These are phyloP conservation scores for Ophiocordyceps australis DNA, from an alignment of 2,329 filamentous ascomycete species.

Conservation along the genomic window DNA sequence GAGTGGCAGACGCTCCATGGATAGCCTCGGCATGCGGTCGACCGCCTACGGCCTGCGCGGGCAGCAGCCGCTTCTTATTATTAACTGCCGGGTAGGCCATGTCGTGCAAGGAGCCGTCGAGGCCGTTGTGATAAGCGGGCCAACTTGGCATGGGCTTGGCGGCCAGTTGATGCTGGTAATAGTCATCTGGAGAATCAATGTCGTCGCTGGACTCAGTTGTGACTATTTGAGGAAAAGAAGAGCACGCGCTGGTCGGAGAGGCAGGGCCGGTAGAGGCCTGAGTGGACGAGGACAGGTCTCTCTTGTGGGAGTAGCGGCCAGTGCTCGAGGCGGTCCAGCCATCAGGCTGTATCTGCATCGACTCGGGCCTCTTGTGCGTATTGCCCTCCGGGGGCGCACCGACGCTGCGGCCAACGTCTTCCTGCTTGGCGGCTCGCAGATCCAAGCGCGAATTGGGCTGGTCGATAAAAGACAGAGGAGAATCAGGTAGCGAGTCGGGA, in stretches of 20 bases:
- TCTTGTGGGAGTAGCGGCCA: constrained; percentile 28
- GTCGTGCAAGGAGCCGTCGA: constrained; percentile 17
- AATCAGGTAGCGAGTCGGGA: too few relatives aligned
- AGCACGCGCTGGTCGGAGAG: constrained; percentile 29
- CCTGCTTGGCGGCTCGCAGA: too few relatives aligned
- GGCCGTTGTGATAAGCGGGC: constrained; percentile 21
- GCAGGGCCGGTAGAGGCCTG: constrained; percentile 40
- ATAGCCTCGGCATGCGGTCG: too few relatives aligned
- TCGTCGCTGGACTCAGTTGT: constrained; percentile 29
- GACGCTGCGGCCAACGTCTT: too few relatives aligned
- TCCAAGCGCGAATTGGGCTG: too few relatives aligned
- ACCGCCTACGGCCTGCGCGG: too few relatives aligned
- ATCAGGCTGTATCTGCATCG: constrained; percentile 22
- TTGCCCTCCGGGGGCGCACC: too few relatives aligned
- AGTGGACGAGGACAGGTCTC: constrained; percentile 43
- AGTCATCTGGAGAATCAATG: constrained; percentile 12
- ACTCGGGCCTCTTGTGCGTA: too few relatives aligned
- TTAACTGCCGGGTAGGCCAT: constrained; percentile 22
- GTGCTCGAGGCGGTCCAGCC: constrained; percentile 19
- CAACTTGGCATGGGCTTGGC: constrained; percentile 20
- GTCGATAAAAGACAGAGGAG: too few relatives aligned
- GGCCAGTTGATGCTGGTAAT: too few relatives aligned
- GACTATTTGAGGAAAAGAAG: constrained; percentile 39
- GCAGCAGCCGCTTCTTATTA: too few relatives aligned
- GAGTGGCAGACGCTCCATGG: too few relatives aligned